Conservation (phyloP, 2,329 filamentous ascomycete genomes). For the Leptographium wingfieldii region DNA sequence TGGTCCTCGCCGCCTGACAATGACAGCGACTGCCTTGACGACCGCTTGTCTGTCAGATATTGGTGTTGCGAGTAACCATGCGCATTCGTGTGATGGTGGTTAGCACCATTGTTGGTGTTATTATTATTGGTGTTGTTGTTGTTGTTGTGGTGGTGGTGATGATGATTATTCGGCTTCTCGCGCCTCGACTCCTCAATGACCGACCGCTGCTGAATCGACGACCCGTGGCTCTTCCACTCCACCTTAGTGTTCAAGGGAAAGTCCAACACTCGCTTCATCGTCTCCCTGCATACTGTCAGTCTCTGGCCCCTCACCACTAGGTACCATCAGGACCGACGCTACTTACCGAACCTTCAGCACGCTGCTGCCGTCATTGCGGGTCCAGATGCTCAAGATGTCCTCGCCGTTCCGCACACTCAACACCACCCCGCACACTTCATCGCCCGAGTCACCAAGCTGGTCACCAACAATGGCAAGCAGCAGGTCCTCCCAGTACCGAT, state of each 20-base stretch:
- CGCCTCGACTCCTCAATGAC: slow-evolving; percentile 85
- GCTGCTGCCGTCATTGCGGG: slow-evolving; percentile 78
- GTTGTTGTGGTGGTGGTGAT: slow-evolving; percentile 22
- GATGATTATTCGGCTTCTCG: slow-evolving; percentile 53
- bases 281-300: slow-evolving; percentile 49
- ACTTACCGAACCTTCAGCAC: slow-evolving; percentile 91
- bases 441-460: slow-evolving; percentile 81
- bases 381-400: slow-evolving; percentile 97
- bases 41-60: slow-evolving; percentile 6
- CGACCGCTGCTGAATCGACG: slow-evolving; percentile 83
- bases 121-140: slow-evolving; percentile 18
- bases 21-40: slow-evolving; percentile 3
- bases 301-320: slow-evolving; percentile 9
- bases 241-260: slow-evolving; percentile 84
- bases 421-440: slow-evolving; percentile 91
- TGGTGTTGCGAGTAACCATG: slow-evolving; percentile 4
- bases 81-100: background rate
- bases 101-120: background rate
- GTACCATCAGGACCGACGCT: background rate
- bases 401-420: slow-evolving; percentile 90
- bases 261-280: slow-evolving; percentile 77
- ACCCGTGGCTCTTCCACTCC: slow-evolving; percentile 91
- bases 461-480: slow-evolving; percentile 84
- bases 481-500: slow-evolving; percentile 94
- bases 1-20: slow-evolving; percentile 6